Evolutionary conservation across 2,329 filamentous ascomycete species (phyloP).

Genomic region (Cordyceps fumosorosea): DNA sequence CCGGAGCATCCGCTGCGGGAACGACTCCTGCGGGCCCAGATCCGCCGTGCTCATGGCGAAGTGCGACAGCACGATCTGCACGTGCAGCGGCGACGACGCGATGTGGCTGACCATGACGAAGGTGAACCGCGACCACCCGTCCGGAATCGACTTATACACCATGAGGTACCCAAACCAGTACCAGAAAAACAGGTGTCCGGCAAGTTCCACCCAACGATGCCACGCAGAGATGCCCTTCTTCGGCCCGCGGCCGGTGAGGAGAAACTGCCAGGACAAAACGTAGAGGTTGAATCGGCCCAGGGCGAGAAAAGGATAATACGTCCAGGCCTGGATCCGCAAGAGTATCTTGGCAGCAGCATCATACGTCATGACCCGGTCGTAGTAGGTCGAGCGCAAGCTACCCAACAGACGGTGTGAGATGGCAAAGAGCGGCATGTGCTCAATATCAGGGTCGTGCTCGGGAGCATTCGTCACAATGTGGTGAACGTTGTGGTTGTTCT

Average conservation of each 20-base stretch:
- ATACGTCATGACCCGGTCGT: conserved; percentile 72
- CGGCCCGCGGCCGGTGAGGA: conserved; percentile 63
- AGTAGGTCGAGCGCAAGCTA: conserved; percentile 71
- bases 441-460: conserved; percentile 93
- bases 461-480: conserved; percentile 93
- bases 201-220: conserved; percentile 75
- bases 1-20: conserved; percentile 83
- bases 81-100: conserved; percentile 72
- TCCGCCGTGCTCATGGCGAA: conserved; percentile 92
- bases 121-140: conserved; percentile 59
- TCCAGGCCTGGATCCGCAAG: conserved; percentile 68
- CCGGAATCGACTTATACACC: conserved; percentile 65
- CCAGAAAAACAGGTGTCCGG: conserved; percentile 77
- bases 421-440: conserved; percentile 84
- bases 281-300: conserved; percentile 88
- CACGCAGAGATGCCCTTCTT: conserved; percentile 72
- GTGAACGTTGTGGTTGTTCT: conserved; percentile 90
- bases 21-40: conserved; percentile 75
- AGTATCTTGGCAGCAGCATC: conserved; percentile 66
- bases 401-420: conserved; percentile 74
- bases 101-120: conserved; percentile 79
- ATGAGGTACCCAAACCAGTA: conserved; percentile 79
- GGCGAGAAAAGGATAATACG: conserved; percentile 75
- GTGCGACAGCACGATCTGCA: conserved; percentile 87
- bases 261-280: conserved; percentile 69